Evolutionary conservation across 2,329 filamentous ascomycete species (phyloP).

Genomic region (Pyricularia pennisetigena): DNA sequence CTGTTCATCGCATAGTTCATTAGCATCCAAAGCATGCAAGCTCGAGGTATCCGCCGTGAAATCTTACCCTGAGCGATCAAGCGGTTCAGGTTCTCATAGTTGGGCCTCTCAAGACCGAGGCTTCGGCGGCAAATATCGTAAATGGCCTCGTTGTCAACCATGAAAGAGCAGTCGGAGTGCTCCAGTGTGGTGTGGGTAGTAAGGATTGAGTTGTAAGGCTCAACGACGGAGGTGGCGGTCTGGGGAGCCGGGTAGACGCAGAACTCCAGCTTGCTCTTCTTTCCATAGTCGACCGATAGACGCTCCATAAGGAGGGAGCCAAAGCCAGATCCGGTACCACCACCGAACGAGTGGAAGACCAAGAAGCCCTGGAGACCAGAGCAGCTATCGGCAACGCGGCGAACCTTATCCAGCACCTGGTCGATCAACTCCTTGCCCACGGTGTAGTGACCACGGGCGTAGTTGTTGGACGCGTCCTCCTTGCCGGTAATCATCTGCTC

Average conservation of each 20-base stretch:
- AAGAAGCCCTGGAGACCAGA: slow-evolving; percentile 60
- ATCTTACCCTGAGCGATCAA: slow-evolving; percentile 49
- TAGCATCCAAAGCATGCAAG: background rate
- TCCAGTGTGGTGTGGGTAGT: slow-evolving; percentile 68
- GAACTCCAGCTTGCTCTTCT: slow-evolving; percentile 71
- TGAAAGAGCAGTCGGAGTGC: slow-evolving; percentile 71
- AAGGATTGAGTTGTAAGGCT: slow-evolving; percentile 66
- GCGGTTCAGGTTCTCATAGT: slow-evolving; percentile 63
- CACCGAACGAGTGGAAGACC: slow-evolving; percentile 67
- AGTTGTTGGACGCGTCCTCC: slow-evolving; percentile 72
- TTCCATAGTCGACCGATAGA: slow-evolving; percentile 63
- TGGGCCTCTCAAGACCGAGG: slow-evolving; percentile 58
- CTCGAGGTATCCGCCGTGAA: background rate
- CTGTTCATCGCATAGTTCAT: slow-evolving; percentile 14
- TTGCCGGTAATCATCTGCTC: slow-evolving; percentile 99
- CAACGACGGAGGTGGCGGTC: slow-evolving; percentile 60
- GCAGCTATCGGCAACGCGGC: slow-evolving; percentile 54
- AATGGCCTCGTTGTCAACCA: slow-evolving; percentile 66
- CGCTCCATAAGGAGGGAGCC: slow-evolving; percentile 63
- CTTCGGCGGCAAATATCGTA: slow-evolving; percentile 68
- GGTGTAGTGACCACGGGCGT: slow-evolving; percentile 67
- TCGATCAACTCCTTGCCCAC: slow-evolving; percentile 70
- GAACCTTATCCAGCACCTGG: slow-evolving; percentile 58
- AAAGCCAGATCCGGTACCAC: slow-evolving; percentile 64
- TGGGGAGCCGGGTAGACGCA: slow-evolving; percentile 62